Conservation (phyloP, 257 asterid species). For the Jacaranda copaia region DNA sequence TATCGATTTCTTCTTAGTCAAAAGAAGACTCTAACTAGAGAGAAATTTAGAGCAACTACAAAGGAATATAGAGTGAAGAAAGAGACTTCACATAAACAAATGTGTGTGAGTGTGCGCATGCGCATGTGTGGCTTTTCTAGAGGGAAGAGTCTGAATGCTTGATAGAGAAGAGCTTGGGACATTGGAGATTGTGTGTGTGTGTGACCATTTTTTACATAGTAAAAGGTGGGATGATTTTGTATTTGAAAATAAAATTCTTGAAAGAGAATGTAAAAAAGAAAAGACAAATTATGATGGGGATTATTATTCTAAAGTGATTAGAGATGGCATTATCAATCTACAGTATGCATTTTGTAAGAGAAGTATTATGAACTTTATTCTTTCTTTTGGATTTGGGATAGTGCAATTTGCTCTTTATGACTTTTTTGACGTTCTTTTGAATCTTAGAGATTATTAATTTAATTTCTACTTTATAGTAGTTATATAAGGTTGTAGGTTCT, state of each 20-base stretch:
- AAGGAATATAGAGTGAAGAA: not conserved
- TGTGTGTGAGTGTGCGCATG: not conserved
- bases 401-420: not conserved
- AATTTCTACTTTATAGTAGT: too few species aligned
- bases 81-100: not conserved
- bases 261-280: not conserved
- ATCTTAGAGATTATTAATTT: too few species aligned
- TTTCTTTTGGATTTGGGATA: not conserved
- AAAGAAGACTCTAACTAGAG: not conserved
- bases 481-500: too few species aligned
- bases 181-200: not conserved
- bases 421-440: not conserved
- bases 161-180: not conserved
- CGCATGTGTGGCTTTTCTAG: not conserved
- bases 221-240: not conserved
- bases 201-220: not conserved
- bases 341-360: not conserved
- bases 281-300: slow-evolving; percentile 54
- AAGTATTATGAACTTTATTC: not conserved
- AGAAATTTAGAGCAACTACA: too few species aligned
- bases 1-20: too few species aligned
- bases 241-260: not conserved
- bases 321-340: not conserved
- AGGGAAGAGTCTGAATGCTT: not conserved
- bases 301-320: slow-evolving; percentile 65